phyloP scores from a whole-genome alignment of 1,284 basidiomycete species.

The Dichomitus squalens region DNA sequence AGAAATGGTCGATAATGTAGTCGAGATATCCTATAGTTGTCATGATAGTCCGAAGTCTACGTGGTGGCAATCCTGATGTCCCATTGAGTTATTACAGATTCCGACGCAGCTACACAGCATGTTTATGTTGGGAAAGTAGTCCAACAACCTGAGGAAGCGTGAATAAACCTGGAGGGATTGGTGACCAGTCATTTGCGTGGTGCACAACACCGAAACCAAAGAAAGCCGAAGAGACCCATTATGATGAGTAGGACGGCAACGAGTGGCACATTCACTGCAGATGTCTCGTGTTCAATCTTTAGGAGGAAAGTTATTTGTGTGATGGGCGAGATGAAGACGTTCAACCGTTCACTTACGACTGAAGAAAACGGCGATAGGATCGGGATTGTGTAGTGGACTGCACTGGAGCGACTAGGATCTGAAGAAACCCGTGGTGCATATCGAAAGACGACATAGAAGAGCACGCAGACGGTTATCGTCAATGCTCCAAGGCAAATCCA shows the following conservation, averaged over 20 bases:
- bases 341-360: constrained; percentile 43
- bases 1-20: too few relatives aligned
- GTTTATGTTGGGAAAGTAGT: too few relatives aligned
- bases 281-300: constrained; percentile 66
- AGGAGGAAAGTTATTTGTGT: background rate
- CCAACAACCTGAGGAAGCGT: too few relatives aligned
- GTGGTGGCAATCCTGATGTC: too few relatives aligned
- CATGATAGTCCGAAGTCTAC: too few relatives aligned
- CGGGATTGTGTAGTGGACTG: constrained; percentile 67
- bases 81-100: too few relatives aligned
- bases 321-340: constrained; percentile 23
- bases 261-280: constrained; percentile 49
- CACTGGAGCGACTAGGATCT: constrained; percentile 36
- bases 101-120: too few relatives aligned
- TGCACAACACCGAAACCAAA: constrained; percentile 16
- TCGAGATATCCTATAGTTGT: too few relatives aligned
- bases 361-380: constrained; percentile 70
- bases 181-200: background rate
- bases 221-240: background rate
- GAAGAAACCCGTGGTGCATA: background rate
- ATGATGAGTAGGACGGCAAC: constrained; percentile 37
- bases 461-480: background rate
- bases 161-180: too few relatives aligned
- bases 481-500: constrained; percentile 3
- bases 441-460: background rate